A percentile compares a stretch with the other conserved stretches of the same genome.
Conservation (phyloP, 192 early-diverging fungal genomes). For the Coemansia biformis region DNA sequence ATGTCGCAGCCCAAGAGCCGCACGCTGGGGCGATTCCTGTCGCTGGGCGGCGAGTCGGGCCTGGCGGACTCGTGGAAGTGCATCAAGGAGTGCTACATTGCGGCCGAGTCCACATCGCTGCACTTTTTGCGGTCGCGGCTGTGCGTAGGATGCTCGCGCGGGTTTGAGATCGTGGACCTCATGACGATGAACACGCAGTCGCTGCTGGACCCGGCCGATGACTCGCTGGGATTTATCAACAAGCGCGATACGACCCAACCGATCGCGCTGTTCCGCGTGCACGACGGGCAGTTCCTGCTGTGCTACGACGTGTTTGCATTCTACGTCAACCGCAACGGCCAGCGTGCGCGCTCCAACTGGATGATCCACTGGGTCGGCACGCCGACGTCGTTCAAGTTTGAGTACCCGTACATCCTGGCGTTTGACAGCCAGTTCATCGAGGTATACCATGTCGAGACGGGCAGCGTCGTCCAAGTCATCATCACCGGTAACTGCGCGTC, state of each 20-base stretch:
- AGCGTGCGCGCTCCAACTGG: constrained; percentile 66
- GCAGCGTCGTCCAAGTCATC: constrained; percentile 63
- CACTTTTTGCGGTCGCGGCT: constrained; percentile 81
- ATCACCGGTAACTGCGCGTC: constrained; percentile 49
- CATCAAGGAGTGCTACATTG: constrained; percentile 89
- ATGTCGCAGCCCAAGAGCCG: constrained; percentile 49
- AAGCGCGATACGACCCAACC: constrained; percentile 74
- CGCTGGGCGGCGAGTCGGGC: constrained; percentile 31
- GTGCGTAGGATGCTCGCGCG: constrained; percentile 85
- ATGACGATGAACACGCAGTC: constrained; percentile 79
- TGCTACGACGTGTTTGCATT: constrained; percentile 96
- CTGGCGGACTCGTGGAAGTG: constrained; percentile 45
- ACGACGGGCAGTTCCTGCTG: constrained; percentile 72
- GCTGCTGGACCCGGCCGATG: constrained; percentile 80
- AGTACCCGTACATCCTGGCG: constrained; percentile 82
- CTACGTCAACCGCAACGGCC: constrained; percentile 84
- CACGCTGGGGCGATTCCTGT: constrained; percentile 48
- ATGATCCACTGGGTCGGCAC: constrained; percentile 83
- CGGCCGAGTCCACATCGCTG: constrained; percentile 79
- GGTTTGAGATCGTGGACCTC: constrained; percentile 91
- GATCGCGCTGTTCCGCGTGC: constrained; percentile 76
- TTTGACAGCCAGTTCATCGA: constrained; percentile 91
- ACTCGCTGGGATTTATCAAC: constrained; percentile 69
- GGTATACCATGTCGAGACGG: constrained; percentile 75
- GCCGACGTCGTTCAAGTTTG: constrained; percentile 77